Evolutionary conservation across 2,329 filamentous ascomycete genomes (phyloP).

Genomic region (Botryosphaeria dothidea): DNA sequence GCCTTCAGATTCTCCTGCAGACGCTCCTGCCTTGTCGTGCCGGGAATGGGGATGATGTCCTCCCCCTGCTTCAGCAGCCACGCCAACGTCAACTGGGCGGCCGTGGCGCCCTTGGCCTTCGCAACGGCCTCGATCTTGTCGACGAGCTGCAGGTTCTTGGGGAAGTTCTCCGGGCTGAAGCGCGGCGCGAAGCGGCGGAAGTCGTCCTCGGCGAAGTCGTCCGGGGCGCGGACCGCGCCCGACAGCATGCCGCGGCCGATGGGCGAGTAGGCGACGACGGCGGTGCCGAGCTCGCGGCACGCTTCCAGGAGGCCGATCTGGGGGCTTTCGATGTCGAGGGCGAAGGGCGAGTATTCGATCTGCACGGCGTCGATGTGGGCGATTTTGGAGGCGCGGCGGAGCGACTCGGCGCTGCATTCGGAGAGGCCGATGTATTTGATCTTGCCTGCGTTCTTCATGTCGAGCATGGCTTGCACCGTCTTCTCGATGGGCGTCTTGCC

Average conservation of each 20-base stretch:
- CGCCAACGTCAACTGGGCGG: constrained; percentile 56
- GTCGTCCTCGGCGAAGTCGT: constrained; percentile 45
- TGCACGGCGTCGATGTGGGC: constrained; percentile 52
- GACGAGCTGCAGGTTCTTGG: constrained; percentile 38
- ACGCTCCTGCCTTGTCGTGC: constrained; percentile 36
- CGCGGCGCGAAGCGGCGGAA: constrained; percentile 39
- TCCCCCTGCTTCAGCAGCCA: constrained; percentile 43
- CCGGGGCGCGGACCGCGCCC: constrained; percentile 31
- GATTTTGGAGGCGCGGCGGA: constrained; percentile 52
- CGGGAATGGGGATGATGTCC: constrained; percentile 58
- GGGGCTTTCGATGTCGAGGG: constrained; percentile 47
- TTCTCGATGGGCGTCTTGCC: constrained; percentile 47
- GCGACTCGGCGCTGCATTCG: constrained; percentile 45
- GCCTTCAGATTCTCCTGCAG: constrained; percentile 34
- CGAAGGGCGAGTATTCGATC: constrained; percentile 54
- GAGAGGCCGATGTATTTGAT: constrained; percentile 52
- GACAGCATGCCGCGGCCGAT: constrained; percentile 35
- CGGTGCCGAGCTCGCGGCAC: constrained; percentile 47
- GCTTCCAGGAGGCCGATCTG: constrained; percentile 36
- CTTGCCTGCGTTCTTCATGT: constrained; percentile 46
- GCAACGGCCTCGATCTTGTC: constrained; percentile 33
- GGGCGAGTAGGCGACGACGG: constrained; percentile 41
- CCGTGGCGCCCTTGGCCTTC: constrained; percentile 53
- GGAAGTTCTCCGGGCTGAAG: constrained; percentile 44
- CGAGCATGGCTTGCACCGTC: constrained; percentile 52